These are phyloP conservation scores for Saccharomycopsis sp. DNA, from an alignment of 805 yeast species.

Conservation along the genomic window DNA sequence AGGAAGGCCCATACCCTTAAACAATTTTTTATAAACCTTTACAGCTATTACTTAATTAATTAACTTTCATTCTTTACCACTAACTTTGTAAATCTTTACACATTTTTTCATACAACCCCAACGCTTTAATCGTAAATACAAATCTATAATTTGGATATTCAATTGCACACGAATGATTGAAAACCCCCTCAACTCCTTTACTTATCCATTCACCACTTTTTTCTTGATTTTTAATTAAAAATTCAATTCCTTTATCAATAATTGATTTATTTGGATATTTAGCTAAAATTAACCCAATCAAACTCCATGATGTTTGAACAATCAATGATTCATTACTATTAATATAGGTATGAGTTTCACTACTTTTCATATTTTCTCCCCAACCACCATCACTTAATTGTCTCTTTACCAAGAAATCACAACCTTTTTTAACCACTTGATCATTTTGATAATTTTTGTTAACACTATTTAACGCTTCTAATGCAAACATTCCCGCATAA, in stretches of 20 bases:
- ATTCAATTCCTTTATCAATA: conserved; percentile 50
- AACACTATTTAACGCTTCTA: conserved; percentile 77
- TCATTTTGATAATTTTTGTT: conserved; percentile 54
- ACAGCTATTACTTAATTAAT: too few species aligned
- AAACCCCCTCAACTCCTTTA: conserved; percentile 89
- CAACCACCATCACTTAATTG: conserved; percentile 92
- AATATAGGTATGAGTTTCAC: conserved; percentile 72
- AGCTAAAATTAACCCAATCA: conserved; percentile 72
- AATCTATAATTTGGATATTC: conserved; percentile 93
- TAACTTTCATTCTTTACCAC: too few species aligned
- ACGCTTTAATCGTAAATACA: conserved; percentile 83
- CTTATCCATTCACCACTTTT: conserved; percentile 75
- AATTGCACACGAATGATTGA: conserved; percentile 88
- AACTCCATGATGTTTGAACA: conserved; percentile 91
- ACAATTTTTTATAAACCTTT: too few species aligned
- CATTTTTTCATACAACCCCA: conserved; percentile 51
- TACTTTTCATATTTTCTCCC: conserved; percentile 90
- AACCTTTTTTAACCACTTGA: conserved; percentile 56
- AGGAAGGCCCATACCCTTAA: too few species aligned
- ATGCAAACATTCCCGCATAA: conserved; percentile 96
- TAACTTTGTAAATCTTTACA: too few species aligned
- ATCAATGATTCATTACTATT: conserved; percentile 51
- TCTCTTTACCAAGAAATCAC: conserved; percentile 69
- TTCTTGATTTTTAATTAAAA: conserved; percentile 58
- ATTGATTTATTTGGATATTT: conserved; percentile 62